phyloP scores from a whole-genome alignment of 768 basidiomycete species.

The Mycena polygramma region DNA sequence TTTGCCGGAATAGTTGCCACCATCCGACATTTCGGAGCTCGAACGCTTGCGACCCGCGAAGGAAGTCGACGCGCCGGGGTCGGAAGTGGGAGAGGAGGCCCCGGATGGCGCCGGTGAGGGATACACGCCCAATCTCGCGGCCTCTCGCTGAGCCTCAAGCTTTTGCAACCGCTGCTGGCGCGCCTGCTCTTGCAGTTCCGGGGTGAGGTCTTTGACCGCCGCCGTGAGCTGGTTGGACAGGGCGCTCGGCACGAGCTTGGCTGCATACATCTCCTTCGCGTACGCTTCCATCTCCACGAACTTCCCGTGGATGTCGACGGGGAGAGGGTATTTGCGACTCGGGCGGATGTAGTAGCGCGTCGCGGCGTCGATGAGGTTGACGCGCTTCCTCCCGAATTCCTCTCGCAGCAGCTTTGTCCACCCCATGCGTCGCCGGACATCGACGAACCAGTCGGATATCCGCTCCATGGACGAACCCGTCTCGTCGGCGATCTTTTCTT shows the following conservation, averaged over 20 bases:
- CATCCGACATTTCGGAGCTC: slow-evolving; percentile 20
- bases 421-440: slow-evolving; percentile 63
- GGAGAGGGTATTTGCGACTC: slow-evolving; percentile 38
- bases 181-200: slow-evolving; percentile 37
- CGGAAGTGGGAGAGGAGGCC: slow-evolving; percentile 29
- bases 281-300: slow-evolving; percentile 45
- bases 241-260: slow-evolving; percentile 43
- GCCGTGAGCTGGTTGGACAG: slow-evolving; percentile 46
- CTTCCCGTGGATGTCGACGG: slow-evolving; percentile 36
- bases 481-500: slow-evolving; percentile 43
- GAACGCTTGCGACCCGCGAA: slow-evolving; percentile 22
- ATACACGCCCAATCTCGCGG: slow-evolving; percentile 3
- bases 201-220: slow-evolving; percentile 46
- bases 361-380: slow-evolving; percentile 54
- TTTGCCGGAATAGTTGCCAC: slow-evolving; percentile 10
- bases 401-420: slow-evolving; percentile 59
- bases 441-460: slow-evolving; percentile 63
- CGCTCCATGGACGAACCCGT: slow-evolving; percentile 44
- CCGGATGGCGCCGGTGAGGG: slow-evolving; percentile 23
- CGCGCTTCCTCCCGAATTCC: slow-evolving; percentile 50
- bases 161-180: slow-evolving; percentile 24
- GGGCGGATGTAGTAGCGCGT: slow-evolving; percentile 46
- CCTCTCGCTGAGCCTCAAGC: slow-evolving; percentile 17
- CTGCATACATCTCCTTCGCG: slow-evolving; percentile 47
- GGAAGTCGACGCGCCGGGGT: slow-evolving; percentile 34